Evolutionary conservation across 805 yeast genomes (phyloP).

Genomic region (Saitoella complicata): DNA sequence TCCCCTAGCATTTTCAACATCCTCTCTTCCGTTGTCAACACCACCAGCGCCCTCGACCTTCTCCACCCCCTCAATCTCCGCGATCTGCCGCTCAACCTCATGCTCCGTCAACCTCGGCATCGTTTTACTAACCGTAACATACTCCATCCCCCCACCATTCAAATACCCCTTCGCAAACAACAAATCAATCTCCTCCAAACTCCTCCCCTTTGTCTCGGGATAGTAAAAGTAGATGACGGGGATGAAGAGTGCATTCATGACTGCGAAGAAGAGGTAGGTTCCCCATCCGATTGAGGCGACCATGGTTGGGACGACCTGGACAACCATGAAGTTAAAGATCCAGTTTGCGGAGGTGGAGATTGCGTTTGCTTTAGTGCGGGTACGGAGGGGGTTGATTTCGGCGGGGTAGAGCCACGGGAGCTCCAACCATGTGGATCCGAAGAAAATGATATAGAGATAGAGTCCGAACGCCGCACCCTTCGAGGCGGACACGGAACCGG

Average conservation of each 20-base stretch:
- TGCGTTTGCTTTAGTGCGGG: conserved; percentile 46
- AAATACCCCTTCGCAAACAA: conserved; percentile 16
- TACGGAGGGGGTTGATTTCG: conserved; percentile 43
- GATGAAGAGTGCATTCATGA: conserved; percentile 20
- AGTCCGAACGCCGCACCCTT: conserved; percentile 57
- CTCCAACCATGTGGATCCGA: conserved; percentile 40
- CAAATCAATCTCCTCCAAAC: conserved; percentile 49
- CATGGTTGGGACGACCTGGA: conserved; percentile 49
- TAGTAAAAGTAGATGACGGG: conserved; percentile 54
- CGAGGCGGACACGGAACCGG: conserved; percentile 22
- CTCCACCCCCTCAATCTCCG: neutral
- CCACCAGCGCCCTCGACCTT: no score
- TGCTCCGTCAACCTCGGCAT: neutral
- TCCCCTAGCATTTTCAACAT: no score
- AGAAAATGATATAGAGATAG: conserved; percentile 37
- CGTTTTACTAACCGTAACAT: neutral
- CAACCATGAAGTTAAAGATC: conserved; percentile 49
- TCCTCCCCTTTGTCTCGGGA: conserved; percentile 83
- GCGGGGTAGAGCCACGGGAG: conserved; percentile 53
- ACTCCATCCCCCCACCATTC: no score
- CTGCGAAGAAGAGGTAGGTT: conserved; percentile 53
- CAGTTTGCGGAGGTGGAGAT: conserved; percentile 51
- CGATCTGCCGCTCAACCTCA: neutral
- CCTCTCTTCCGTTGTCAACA: no score
- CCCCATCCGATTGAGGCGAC: conserved; percentile 35